Evolutionary conservation across 495 filamentous ascomycete genomes (phyloP).

Genomic region (Penicillium egyptiacum): DNA sequence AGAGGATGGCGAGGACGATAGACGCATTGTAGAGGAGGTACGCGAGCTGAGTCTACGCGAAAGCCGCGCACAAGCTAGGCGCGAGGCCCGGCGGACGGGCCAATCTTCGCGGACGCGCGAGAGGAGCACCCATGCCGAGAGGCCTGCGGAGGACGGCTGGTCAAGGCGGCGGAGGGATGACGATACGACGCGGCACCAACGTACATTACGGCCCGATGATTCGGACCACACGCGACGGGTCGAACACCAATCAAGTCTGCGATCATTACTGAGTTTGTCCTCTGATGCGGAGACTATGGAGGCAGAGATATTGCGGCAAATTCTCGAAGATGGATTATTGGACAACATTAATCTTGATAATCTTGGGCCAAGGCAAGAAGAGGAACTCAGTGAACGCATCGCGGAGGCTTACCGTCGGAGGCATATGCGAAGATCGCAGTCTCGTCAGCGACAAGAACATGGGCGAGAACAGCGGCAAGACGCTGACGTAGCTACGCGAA

Average conservation of each 20-base stretch:
- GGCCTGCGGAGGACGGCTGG: constrained; percentile 38
- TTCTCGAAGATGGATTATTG: constrained; percentile 81
- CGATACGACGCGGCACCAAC: constrained; percentile 37
- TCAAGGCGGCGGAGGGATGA: constrained; percentile 46
- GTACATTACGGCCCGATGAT: constrained; percentile 17
- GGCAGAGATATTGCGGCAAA: constrained; percentile 85
- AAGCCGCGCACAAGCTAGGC: constrained; percentile 38
- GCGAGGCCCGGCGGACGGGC: constrained; percentile 32
- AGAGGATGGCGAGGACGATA: constrained; percentile 61
- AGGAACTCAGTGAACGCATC: constrained; percentile 84
- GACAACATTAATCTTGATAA: constrained; percentile 84
- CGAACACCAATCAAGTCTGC: constrained; percentile 81
- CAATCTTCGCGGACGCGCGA: constrained; percentile 22
- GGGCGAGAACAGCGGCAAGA: constrained; percentile 23
- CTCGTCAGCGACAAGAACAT: constrained; percentile 26
- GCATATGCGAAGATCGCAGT: constrained; percentile 49
- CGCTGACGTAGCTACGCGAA: constrained; percentile 24
- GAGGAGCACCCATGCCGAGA: constrained; percentile 29
- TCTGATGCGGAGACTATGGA: constrained; percentile 75
- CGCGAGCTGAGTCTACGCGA: constrained; percentile 71
- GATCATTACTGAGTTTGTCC: constrained; percentile 75
- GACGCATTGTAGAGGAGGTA: constrained; percentile 67
- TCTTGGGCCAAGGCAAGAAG: constrained; percentile 72
- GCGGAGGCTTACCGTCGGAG: constrained; percentile 79
- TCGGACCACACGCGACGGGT: constrained; percentile 52